These are phyloP conservation scores for Helenozyma rhizophorensis DNA, from an alignment of 805 yeast species.

Conservation along the genomic window DNA sequence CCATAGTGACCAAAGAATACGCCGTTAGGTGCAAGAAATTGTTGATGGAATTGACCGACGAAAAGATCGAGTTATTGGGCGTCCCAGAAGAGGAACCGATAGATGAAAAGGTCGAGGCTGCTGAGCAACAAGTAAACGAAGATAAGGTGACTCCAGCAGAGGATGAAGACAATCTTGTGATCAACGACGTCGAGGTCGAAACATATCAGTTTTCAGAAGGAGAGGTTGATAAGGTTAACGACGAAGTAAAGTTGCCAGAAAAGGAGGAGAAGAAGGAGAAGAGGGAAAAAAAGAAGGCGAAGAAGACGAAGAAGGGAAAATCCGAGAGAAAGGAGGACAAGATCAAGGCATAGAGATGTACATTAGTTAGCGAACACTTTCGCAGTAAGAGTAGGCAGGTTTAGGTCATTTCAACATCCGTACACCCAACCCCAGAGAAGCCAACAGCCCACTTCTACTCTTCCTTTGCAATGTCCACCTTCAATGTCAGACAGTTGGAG, in stretches of 20 bases:
- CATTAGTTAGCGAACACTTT: no score
- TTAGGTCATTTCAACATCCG: no score
- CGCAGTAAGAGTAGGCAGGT: no score
- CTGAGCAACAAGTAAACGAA: not conserved
- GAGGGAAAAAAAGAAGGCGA: conserved; percentile 3
- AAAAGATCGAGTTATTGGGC: conserved; percentile 30
- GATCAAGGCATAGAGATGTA: conserved; percentile 14
- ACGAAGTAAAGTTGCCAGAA: conserved; percentile 12
- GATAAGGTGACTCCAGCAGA: conserved; percentile 1
- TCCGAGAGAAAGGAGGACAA: conserved; percentile 8
- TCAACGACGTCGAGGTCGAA: conserved; percentile 42
- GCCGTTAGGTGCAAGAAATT: conserved; percentile 40
- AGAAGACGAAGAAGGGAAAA: conserved; percentile 5
- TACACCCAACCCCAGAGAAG: conserved; percentile 1
- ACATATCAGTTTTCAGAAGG: conserved; percentile 17
- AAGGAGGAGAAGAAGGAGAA: conserved; percentile 7
- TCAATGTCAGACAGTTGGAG: conserved; percentile 27
- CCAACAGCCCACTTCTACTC: no score
- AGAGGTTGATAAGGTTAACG: conserved; percentile 10
- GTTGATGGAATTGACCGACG: conserved; percentile 31
- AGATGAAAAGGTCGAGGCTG: not conserved
- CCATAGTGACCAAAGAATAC: conserved; percentile 21
- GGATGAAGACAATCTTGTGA: conserved; percentile 27
- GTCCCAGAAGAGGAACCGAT: conserved; percentile 7
- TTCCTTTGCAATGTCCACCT: conserved; percentile 5